Evolutionary conservation across 805 yeast genomes (phyloP).

Genomic region (Nakazawaea ambrosiae): DNA sequence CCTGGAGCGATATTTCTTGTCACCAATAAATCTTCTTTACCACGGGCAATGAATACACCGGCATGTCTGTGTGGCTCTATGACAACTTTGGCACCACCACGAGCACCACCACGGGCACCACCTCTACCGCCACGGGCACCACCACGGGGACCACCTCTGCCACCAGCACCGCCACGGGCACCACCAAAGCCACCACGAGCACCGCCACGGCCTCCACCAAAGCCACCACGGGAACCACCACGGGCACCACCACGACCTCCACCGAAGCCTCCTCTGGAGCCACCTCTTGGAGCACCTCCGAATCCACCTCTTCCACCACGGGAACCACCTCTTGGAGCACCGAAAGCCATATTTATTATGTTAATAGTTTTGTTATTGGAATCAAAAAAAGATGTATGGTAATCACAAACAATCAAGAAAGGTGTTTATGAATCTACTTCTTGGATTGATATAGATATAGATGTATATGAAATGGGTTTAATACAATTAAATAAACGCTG

Average conservation of each 20-base stretch:
- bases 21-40: constrained; percentile 96
- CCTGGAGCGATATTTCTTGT: constrained; percentile 98
- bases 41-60: constrained; percentile 98
- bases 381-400: neutral
- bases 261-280: constrained; percentile 6
- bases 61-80: constrained; percentile 99
- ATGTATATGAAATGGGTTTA: too few relatives aligned
- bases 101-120: constrained; percentile 76
- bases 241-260: constrained; percentile 7
- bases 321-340: constrained; percentile 11
- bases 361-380: neutral
- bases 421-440: neutral
- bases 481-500: too few relatives aligned
- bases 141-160: constrained; percentile 36
- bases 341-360: constrained; percentile 10
- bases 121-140: constrained; percentile 47
- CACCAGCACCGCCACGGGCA: constrained; percentile 42
- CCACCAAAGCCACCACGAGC: constrained; percentile 23
- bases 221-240: constrained; percentile 10
- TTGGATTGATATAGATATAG: too few relatives aligned
- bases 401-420: neutral
- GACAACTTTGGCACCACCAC: constrained; percentile 92
- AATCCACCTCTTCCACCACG: constrained; percentile 9
- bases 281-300: constrained; percentile 9
- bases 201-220: constrained; percentile 10